These are phyloP conservation scores for Penicillium maclennaniae DNA, from an alignment of 495 filamentous ascomycete genomes.

Conservation along the genomic window DNA sequence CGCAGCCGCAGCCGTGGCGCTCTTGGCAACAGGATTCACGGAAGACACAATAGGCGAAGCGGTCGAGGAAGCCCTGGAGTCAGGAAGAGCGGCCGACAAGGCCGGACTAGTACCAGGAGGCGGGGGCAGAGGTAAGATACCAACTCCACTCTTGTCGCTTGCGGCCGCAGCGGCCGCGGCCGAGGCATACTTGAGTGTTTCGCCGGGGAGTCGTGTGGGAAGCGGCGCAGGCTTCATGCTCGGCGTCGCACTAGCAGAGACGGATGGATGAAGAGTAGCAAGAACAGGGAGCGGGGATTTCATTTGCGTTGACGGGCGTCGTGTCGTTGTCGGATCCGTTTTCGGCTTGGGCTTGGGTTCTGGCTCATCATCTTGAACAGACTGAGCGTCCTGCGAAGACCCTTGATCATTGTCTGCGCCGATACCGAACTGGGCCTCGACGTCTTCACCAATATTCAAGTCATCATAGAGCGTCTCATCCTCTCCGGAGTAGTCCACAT, in stretches of 20 bases:
- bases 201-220: conserved; percentile 78
- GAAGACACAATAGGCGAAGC: conserved; percentile 52
- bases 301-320: conserved; percentile 84
- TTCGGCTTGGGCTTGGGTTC: conserved; percentile 59
- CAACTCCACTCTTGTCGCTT: conserved; percentile 80
- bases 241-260: conserved; percentile 57
- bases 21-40: conserved; percentile 49
- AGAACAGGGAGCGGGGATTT: conserved; percentile 90
- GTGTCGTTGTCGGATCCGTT: conserved; percentile 43
- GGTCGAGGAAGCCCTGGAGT: conserved; percentile 45
- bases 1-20: conserved; percentile 30
- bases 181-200: conserved; percentile 93
- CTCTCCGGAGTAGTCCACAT: conserved; percentile 76
- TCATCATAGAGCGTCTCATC: conserved; percentile 97
- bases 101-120: conserved; percentile 63
- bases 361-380: conserved; percentile 75
- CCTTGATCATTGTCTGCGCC: conserved; percentile 75
- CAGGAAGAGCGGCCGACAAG: conserved; percentile 40
- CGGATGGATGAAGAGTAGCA: conserved; percentile 63
- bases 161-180: conserved; percentile 93
- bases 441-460: conserved; percentile 82
- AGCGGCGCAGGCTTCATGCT: conserved; percentile 89
- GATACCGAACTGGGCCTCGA: conserved; percentile 79
- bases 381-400: conserved; percentile 94
- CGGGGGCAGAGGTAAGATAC: conserved; percentile 88